Base-by-base conservation (phyloP, 2,329 filamentous ascomycete species). In the Epichloe gansuensis region DNA sequence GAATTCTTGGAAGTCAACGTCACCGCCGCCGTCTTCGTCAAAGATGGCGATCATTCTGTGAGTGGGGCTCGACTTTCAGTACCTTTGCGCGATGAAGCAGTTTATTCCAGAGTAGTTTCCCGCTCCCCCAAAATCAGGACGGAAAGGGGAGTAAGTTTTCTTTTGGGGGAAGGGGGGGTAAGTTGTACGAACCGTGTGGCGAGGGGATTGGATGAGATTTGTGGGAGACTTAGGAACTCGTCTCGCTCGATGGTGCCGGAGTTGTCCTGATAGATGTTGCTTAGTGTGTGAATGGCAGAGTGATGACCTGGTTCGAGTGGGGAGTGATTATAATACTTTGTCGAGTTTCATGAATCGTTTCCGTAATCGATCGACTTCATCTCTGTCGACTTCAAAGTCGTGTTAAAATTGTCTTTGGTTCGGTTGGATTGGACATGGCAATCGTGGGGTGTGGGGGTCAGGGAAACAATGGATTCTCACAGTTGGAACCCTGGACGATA, bases 261-360 rank as follows among this genome's bases (percentile, higher is more conserved):
- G 74, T 94, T 94, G 69, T 98, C 91, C 91, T 96, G 46, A 3
- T 17, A 36, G n/a, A 36, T 31, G 47, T 31, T 51, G 51, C 7
- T 23, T 47, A 23, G 12, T 5, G 2, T 21, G 7, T 23, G 17
- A 21, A 12, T 11, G 27, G 27, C 27, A 31, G 9, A 31, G 27
- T 11, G 8, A 31, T 11, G 27, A 31, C 9, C 7, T 21, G 5
- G 9, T 23, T 42, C 2, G 43, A 8, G 15, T 9, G 25, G 34
- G 21, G 6, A 23, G 38, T 5, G 1, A 15, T 8, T 3, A 13
- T 25, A 21, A 23, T 43, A 93, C 91, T 81, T 96, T 97, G 72
- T 98, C 93, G 55, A 98, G 76, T 74, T 98, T 98, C 91, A 97
- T 97, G 67, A 98, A 98, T 56, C 91, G 82, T 76, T 98, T 98